Evolutionary conservation across 1,284 basidiomycete species (phyloP).

Genomic region (Butyriboletus appendiculatus): DNA sequence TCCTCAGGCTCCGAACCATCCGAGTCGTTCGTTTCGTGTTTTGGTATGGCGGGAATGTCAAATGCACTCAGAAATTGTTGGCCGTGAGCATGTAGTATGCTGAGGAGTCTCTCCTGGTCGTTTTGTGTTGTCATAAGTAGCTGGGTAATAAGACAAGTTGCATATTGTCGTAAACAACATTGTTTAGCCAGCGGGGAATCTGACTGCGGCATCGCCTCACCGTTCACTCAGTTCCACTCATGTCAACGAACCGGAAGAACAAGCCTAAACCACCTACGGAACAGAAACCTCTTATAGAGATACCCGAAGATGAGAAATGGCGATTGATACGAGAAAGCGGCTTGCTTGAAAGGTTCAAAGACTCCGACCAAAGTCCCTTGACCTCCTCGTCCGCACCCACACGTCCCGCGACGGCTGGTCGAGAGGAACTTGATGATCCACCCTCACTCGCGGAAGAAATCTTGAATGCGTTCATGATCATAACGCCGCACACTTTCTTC

Average conservation of each 20-base stretch:
- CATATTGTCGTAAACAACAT: slow-evolving; percentile 2
- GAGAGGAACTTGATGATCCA: slow-evolving; percentile 38
- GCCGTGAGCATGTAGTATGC: slow-evolving; percentile 63
- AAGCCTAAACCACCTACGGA: slow-evolving; percentile 18
- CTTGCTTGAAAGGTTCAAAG: slow-evolving; percentile 50
- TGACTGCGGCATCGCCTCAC: neutral
- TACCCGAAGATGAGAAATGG: slow-evolving; percentile 77
- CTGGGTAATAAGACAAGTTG: neutral
- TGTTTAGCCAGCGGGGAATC: slow-evolving; percentile 3
- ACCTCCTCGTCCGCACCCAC: neutral
- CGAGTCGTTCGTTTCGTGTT: slow-evolving; percentile 31
- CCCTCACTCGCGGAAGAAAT: slow-evolving; percentile 65
- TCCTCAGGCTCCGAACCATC: slow-evolving; percentile 24
- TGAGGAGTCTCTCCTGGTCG: slow-evolving; percentile 46
- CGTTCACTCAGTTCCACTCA: slow-evolving; percentile 3
- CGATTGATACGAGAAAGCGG: slow-evolving; percentile 69
- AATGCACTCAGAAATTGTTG: slow-evolving; percentile 63
- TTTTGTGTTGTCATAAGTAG: slow-evolving; percentile 20
- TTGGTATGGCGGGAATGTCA: slow-evolving; percentile 29
- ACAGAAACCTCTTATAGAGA: slow-evolving; percentile 40
- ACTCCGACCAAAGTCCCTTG: slow-evolving; percentile 4
- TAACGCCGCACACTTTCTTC: slow-evolving; percentile 71
- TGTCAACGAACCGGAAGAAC: slow-evolving; percentile 44
- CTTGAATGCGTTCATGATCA: slow-evolving; percentile 58
- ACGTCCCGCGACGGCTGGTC: neutral